Conservation (phyloP, 257 asterid genomes). For the Lycium barbarum region DNA sequence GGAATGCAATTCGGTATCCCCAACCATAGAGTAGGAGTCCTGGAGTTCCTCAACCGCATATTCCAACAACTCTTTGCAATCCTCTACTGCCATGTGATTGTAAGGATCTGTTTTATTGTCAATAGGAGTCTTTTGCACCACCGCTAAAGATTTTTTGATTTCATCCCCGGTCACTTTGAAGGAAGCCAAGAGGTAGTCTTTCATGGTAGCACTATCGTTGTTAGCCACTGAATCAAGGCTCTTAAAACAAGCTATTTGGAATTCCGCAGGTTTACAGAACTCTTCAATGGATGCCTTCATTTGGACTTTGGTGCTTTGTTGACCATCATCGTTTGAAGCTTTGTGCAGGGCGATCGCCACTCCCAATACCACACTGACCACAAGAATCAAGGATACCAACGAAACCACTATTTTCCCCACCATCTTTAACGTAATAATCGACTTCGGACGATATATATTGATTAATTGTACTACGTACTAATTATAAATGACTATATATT, state of each 20-base stretch:
- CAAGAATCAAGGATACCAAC: constrained; percentile 56
- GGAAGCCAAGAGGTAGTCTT: constrained; percentile 59
- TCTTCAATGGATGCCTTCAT: constrained; percentile 53
- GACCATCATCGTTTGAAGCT: background rate
- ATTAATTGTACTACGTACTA: background rate
- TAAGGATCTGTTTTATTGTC: constrained; percentile 45
- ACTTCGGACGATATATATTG: background rate
- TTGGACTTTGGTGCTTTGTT: constrained; percentile 23
- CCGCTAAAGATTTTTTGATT: constrained; percentile 46
- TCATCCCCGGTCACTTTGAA: constrained; percentile 51
- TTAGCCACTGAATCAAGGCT: constrained; percentile 54
- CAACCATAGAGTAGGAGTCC: constrained; percentile 48
- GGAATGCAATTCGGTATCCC: constrained; percentile 44
- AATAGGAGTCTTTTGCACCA: constrained; percentile 33
- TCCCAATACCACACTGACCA: constrained; percentile 66
- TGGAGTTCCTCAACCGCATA: constrained; percentile 59
- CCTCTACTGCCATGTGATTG: constrained; percentile 56
- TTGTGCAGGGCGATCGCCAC: constrained; percentile 45
- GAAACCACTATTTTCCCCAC: constrained; percentile 49
- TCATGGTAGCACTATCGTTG: constrained; percentile 56
- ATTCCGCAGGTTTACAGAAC: constrained; percentile 57
- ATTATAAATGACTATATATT: background rate
- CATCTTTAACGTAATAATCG: constrained; percentile 38
- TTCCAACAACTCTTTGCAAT: constrained; percentile 65
- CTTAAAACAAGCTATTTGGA: constrained; percentile 56